phyloP scores from a whole-genome alignment of 2,329 filamentous ascomycete genomes.

The Fusarium sp. region DNA sequence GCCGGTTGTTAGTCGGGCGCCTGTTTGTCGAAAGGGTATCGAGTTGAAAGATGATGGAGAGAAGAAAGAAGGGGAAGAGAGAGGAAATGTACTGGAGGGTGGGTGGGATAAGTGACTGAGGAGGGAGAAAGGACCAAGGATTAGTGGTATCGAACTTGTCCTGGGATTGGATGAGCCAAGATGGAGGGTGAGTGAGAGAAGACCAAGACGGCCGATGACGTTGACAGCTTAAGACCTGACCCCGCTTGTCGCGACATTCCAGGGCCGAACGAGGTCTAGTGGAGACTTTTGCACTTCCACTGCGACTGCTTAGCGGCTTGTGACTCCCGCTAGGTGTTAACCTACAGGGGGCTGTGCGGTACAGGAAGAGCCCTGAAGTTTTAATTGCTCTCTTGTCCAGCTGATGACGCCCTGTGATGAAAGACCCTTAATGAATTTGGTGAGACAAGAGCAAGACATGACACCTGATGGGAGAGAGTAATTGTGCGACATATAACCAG shows the following conservation, averaged over 20 bases:
- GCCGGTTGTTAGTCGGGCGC: constrained; percentile 11
- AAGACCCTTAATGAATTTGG: constrained; percentile 2
- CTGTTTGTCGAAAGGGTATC: constrained; percentile 16
- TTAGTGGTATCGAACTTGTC: constrained; percentile 19
- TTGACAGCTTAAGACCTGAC: constrained; percentile 36
- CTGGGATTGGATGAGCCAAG: constrained; percentile 33
- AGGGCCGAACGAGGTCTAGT: constrained; percentile 32
- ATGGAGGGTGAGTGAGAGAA: constrained; percentile 34
- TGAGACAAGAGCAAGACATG: constrained; percentile 18
- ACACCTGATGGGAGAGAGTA: constrained; percentile 14
- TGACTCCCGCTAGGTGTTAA: constrained; percentile 28
- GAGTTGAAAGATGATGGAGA: constrained; percentile 9
- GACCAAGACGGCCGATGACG: constrained; percentile 42
- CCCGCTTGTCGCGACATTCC: constrained; percentile 39
- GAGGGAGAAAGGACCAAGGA: constrained; percentile 16
- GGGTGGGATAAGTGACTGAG: constrained; percentile 38
- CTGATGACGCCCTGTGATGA: constrained; percentile 41
- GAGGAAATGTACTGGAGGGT: constrained; percentile 34
- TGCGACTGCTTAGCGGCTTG: constrained; percentile 23
- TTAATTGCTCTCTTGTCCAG: constrained; percentile 17
- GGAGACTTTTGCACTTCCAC: constrained; percentile 6
- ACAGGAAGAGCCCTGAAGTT: constrained; percentile 15
- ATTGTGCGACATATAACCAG: constrained; percentile 15
- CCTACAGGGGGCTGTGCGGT: constrained; percentile 27
- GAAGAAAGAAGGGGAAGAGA: constrained; percentile 10